These are phyloP conservation scores for Ceriops decandra DNA, from an alignment of 345 rosid species.

Conservation along the genomic window DNA sequence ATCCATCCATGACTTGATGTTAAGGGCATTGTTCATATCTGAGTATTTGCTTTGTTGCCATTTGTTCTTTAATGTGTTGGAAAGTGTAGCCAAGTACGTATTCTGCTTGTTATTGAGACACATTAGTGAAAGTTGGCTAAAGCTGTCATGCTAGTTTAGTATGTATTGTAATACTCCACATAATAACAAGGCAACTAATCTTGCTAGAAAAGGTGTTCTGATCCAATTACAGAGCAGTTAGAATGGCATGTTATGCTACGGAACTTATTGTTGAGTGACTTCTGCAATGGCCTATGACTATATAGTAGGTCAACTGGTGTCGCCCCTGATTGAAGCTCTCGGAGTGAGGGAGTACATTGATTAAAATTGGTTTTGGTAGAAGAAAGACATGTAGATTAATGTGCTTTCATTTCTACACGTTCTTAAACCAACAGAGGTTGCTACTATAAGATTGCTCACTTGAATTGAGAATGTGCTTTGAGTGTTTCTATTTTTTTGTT, in stretches of 20 bases:
- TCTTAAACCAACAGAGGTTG: too few species aligned
- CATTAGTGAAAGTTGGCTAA: not conserved
- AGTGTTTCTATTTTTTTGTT: too few species aligned
- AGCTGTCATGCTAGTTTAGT: not conserved
- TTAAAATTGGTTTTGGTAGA: not conserved
- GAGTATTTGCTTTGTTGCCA: not conserved
- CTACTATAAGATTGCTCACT: not conserved
- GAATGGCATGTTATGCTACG: not conserved
- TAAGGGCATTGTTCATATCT: not conserved
- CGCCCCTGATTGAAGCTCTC: not conserved
- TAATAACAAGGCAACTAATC: not conserved
- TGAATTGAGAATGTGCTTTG: too few species aligned
- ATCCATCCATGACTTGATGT: not conserved
- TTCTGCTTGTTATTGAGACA: not conserved
- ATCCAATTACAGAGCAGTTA: not conserved
- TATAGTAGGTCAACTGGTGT: not conserved
- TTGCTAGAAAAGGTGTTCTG: not conserved
- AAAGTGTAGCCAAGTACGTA: too few species aligned
- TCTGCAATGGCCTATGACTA: not conserved
- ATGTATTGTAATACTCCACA: not conserved
- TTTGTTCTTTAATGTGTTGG: too few species aligned
- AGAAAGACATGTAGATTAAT: not conserved
- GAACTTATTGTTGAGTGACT: not conserved
- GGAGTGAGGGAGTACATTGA: not conserved
- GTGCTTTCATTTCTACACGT: not conserved